Evolutionary conservation across 2,329 filamentous ascomycete genomes (phyloP), one percentile per base, ranked within the genome.

Genomic region (Rhinocladiella similis): DNA sequence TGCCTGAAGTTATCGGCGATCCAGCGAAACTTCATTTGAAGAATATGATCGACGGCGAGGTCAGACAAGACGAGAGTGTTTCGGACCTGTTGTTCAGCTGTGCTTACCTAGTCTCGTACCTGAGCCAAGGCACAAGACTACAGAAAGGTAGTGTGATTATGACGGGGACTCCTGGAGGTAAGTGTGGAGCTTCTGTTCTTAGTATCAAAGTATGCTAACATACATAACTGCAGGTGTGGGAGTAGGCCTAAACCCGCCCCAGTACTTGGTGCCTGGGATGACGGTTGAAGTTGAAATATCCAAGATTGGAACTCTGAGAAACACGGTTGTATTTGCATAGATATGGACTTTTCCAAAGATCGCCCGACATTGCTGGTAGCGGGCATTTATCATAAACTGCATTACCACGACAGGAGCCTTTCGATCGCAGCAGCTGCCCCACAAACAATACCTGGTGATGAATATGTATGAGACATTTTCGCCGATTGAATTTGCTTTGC

Each of bases 141-240:
- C 66, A 70, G 50, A 66, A 65, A 46, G 72, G 72, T 5, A 73
- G 69, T 5, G 59, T 73, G 3, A 71, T 75, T 41, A 72, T 74
- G 69, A 75, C 72, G 1, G 73, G 74, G 5, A 77, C 76, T 0
- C 70, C 70, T 0, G 22, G 22, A 3, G 22, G 22, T 25, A 25
- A 25, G 22, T n/a, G n/a, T n/a, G n/a, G n/a, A n/a, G n/a, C n/a
- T n/a, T n/a, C n/a, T n/a, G n/a, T n/a, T n/a, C n/a, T n/a, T n/a
- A n/a, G n/a, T n/a, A n/a, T n/a, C n/a, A n/a, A n/a, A n/a, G n/a
- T n/a, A n/a, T n/a, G n/a, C n/a, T n/a, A n/a, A n/a, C n/a, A n/a
- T n/a, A n/a, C n/a, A n/a, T n/a, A n/a, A n/a, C n/a, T n/a, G 68
- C 72, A 1, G 75, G 60, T 41, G 75, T 78, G 16, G 76, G 76